These are phyloP conservation scores for Scheffersomyces insectosa DNA, from an alignment of 1,139 yeast species.

Conservation along the genomic window DNA sequence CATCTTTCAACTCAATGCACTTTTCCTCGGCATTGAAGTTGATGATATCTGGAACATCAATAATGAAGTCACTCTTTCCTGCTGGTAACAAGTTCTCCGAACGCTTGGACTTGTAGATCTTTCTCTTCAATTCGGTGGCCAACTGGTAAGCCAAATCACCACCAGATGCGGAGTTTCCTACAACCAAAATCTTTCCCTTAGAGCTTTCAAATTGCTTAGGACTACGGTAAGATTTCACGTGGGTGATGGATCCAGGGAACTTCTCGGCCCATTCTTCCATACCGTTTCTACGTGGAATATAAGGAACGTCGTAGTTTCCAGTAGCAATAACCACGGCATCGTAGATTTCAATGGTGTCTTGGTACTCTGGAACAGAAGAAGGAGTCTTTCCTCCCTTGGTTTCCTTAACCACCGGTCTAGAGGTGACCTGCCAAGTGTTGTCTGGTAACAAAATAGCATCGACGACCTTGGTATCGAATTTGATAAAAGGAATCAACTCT, in stretches of 20 bases:
- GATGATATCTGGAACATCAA: slow-evolving; percentile 41
- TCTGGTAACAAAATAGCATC: slow-evolving; percentile 18
- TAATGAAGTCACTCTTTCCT: slow-evolving; percentile 38
- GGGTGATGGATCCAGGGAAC: slow-evolving; percentile 51
- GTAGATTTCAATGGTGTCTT: slow-evolving; percentile 14
- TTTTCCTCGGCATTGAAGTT: slow-evolving; percentile 16
- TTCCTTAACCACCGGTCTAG: slow-evolving; percentile 27
- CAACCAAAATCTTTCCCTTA: slow-evolving; percentile 45
- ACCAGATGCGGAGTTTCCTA: slow-evolving; percentile 67
- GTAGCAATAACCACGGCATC: slow-evolving; percentile 60
- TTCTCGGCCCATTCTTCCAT: slow-evolving; percentile 46
- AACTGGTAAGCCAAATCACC: slow-evolving; percentile 58
- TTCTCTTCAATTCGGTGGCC: slow-evolving; percentile 34
- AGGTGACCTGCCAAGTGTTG: slow-evolving; percentile 10
- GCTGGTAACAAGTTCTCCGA: slow-evolving; percentile 39
- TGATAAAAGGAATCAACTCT: slow-evolving; percentile 21
- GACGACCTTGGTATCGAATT: slow-evolving; percentile 29
- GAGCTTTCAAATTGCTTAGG: slow-evolving; percentile 45
- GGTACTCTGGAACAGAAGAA: slow-evolving; percentile 5
- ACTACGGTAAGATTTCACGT: slow-evolving; percentile 59
- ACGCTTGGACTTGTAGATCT: slow-evolving; percentile 48
- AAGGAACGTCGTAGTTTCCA: slow-evolving; percentile 61
- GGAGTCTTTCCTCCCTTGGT: slow-evolving; percentile 18
- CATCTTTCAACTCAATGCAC: slow-evolving; percentile 25
- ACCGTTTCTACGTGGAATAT: slow-evolving; percentile 55